Base-by-base conservation (phyloP, 176 grass and related monocot species). In the Chloris gayana region DNA sequence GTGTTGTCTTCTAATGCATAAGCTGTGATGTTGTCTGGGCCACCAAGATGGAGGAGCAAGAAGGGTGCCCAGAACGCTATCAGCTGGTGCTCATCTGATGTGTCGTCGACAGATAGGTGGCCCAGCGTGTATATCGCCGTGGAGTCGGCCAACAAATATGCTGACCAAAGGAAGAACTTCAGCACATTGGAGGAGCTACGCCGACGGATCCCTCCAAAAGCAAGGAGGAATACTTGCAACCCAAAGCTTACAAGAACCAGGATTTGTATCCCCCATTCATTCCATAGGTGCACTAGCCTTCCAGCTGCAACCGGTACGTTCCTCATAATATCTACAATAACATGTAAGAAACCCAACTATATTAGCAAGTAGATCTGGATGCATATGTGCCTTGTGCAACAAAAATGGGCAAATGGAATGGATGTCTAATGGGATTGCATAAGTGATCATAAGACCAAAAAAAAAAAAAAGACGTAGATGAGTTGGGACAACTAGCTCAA, bases 1-100 rank as follows among this genome's bases (percentile, higher is more conserved):
- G 75, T 12, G 64, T 85, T 53, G 53, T 82, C 90, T 53, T 88
- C n/a, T 1, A 88, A 32, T 0, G 87, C 74, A 34, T 76, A 85
- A 8, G 87, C 69, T 0, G 87, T 89, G 49, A 89, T 89, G 34
- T 68, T 80, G 30, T 89, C 89, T 4, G 65, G 89, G 2, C 89
- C 87, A 12, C 87, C 87, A 7, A 89, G 87, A n/a, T 89, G 87
- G 3, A 89, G 29, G 7, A 89, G 69, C 27, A 89, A 70, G 63
- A 89, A 89, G 0, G 89, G 89, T 0, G 89, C 67, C 84, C 85
- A 87, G 37, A 87, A 84, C 0, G 72, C 78, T 3, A 81, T 30
- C n/a, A 89, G 82, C 26, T 76, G 7, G 44, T 66, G 34, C 38
- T 82, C 60, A 0, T 62, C 35, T 3, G 75, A 44, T 5, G 17